phyloP scores from a whole-genome alignment of 2,329 filamentous ascomycete species.

The Incumbomyces delicatus region DNA sequence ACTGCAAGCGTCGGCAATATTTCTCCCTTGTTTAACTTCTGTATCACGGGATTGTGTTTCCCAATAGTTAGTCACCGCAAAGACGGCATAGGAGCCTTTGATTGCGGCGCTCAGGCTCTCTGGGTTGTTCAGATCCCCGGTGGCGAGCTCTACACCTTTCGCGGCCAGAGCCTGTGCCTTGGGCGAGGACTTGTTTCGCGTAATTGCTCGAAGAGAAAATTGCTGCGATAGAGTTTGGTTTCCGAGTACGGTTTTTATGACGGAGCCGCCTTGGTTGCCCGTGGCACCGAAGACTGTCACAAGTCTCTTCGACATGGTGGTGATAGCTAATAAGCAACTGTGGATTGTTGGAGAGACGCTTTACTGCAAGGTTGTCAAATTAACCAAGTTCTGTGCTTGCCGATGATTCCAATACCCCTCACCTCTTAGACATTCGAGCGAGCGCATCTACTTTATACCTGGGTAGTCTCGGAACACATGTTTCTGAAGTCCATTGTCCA shows the following conservation, averaged over 20 bases:
- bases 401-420: too few relatives aligned
- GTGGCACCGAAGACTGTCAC: conserved; percentile 44
- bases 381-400: too few relatives aligned
- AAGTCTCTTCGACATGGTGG: conserved; percentile 21
- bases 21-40: conserved; percentile 28
- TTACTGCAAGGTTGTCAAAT: too few relatives aligned
- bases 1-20: conserved; percentile 30
- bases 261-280: conserved; percentile 42
- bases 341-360: too few relatives aligned
- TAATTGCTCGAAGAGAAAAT: conserved; percentile 43
- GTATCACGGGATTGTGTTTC: conserved; percentile 30
- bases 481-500: too few relatives aligned
- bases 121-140: conserved; percentile 31
- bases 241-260: conserved; percentile 37
- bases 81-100: conserved; percentile 38
- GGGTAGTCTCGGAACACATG: too few relatives aligned
- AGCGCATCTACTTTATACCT: too few relatives aligned
- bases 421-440: too few relatives aligned
- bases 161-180: conserved; percentile 23
- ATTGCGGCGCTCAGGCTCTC: conserved; percentile 34
- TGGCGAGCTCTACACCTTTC: conserved; percentile 26
- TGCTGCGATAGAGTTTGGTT: conserved; percentile 36
- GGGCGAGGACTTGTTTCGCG: conserved; percentile 33
- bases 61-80: conserved; percentile 40
- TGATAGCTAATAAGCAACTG: background rate